phyloP scores from a whole-genome alignment of 2,329 filamentous ascomycete species.

The Zalaria sp. region DNA sequence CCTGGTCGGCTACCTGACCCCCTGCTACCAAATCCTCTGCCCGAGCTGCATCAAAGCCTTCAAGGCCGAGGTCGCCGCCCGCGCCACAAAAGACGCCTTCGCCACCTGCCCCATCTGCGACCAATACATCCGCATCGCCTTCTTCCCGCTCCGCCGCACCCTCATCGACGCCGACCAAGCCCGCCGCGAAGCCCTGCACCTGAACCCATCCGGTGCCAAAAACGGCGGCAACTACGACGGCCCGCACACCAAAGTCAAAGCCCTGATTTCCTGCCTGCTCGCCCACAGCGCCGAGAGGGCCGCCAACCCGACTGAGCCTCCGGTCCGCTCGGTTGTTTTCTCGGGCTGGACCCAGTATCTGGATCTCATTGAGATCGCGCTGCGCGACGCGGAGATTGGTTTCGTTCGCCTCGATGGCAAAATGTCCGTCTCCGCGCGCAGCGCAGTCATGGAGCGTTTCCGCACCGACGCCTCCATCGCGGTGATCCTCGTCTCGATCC shows the following conservation, averaged over 20 bases:
- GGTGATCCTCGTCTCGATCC: slow-evolving; percentile 84
- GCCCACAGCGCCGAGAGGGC: slow-evolving; percentile 49
- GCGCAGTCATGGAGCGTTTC: slow-evolving; percentile 63
- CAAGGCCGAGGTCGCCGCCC: slow-evolving; percentile 35
- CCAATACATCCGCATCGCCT: slow-evolving; percentile 45
- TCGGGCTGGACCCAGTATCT: slow-evolving; percentile 93
- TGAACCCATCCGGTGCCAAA: slow-evolving; percentile 37
- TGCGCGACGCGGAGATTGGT: slow-evolving; percentile 50
- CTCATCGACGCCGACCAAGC: slow-evolving; percentile 32
- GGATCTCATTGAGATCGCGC: slow-evolving; percentile 75
- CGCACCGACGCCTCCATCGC: slow-evolving; percentile 55
- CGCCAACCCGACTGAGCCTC: slow-evolving; percentile 41
- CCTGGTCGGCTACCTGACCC: slow-evolving; percentile 64
- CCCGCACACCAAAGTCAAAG: slow-evolving; percentile 83
- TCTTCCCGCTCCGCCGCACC: slow-evolving; percentile 53
- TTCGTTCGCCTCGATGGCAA: slow-evolving; percentile 80
- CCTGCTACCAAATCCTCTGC: slow-evolving; percentile 80
- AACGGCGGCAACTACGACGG: slow-evolving; percentile 58
- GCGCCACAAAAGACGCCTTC: slow-evolving; percentile 25
- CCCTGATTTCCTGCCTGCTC: slow-evolving; percentile 61
- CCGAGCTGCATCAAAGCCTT: slow-evolving; percentile 53
- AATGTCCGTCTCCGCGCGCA: slow-evolving; percentile 65
- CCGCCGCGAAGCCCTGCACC: slow-evolving; percentile 41
- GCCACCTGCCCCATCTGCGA: slow-evolving; percentile 58
- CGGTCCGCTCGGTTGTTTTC: slow-evolving; percentile 76